These are phyloP conservation scores for Epichloe amarillans DNA, from an alignment of 2,329 filamentous ascomycete species.

Conservation along the genomic window DNA sequence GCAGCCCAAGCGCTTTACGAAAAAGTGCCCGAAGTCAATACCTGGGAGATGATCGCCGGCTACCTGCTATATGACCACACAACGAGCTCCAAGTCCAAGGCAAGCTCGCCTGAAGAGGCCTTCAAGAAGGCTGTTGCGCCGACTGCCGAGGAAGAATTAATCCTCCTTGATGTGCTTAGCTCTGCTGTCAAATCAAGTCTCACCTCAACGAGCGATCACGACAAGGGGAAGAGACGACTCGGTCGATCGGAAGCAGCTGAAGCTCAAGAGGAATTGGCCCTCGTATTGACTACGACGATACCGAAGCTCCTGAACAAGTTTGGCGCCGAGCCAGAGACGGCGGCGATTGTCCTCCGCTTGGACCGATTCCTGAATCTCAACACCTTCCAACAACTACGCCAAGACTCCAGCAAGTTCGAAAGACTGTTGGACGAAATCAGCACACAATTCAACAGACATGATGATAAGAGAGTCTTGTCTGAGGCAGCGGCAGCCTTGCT, in stretches of 20 bases:
- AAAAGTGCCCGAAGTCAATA: conserved; percentile 62
- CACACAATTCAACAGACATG: conserved; percentile 87
- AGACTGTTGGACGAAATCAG: conserved; percentile 81
- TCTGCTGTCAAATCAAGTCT: conserved; percentile 67
- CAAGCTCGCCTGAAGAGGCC: conserved; percentile 40
- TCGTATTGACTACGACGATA: conserved; percentile 65
- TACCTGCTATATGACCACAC: conserved; percentile 92
- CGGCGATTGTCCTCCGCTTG: conserved; percentile 71
- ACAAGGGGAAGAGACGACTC: conserved; percentile 42
- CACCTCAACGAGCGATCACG: conserved; percentile 50
- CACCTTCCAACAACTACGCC: conserved; percentile 76
- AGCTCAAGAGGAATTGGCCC: conserved; percentile 63
- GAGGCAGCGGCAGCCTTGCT: conserved; percentile 75
- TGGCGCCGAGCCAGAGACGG: conserved; percentile 76
- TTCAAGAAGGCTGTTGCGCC: conserved; percentile 64
- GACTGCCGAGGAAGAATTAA: conserved; percentile 62
- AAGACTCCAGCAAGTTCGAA: conserved; percentile 69
- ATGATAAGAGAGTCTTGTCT: conserved; percentile 68
- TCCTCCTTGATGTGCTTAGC: conserved; percentile 77
- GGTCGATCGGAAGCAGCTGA: conserved; percentile 53
- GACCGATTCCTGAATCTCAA: conserved; percentile 80
- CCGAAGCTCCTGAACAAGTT: conserved; percentile 86
- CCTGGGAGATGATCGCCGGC: conserved; percentile 80
- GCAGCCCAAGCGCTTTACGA: conserved; percentile 80
- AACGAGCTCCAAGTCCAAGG: conserved; percentile 39